Evolutionary conservation across 805 yeast species (phyloP).

Genomic region (Wickerhamia fluorescens): DNA sequence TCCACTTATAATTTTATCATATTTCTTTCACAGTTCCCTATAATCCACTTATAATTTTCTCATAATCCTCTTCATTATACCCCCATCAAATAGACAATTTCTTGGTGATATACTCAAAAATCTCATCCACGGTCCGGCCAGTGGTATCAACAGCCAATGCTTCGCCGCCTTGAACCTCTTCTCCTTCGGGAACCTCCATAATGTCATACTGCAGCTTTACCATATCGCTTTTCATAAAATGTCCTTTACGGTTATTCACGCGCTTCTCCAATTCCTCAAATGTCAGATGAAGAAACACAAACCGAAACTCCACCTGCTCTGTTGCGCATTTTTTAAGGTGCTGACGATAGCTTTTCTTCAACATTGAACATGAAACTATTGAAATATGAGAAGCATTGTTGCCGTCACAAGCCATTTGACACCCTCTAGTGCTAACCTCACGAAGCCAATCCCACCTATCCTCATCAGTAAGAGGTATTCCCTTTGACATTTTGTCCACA

Average conservation of each 20-base stretch:
- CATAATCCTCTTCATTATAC: too few species aligned
- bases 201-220: constrained; percentile 69
- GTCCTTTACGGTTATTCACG: constrained; percentile 59
- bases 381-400: constrained; percentile 19
- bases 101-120: constrained; percentile 18
- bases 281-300: constrained; percentile 62
- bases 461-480: constrained; percentile 77
- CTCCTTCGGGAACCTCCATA: constrained; percentile 59
- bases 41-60: too few species aligned
- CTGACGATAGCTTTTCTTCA: constrained; percentile 70
- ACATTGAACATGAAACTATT: constrained; percentile 78
- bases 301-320: constrained; percentile 37
- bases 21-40: too few species aligned
- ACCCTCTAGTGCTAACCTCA: constrained; percentile 37
- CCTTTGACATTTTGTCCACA: constrained; percentile 74
- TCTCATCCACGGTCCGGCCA: constrained; percentile 19
- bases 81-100: too few species aligned
- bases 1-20: too few species aligned
- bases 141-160: constrained; percentile 29
- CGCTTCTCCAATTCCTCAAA: constrained; percentile 55
- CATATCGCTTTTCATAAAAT: constrained; percentile 86
- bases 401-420: constrained; percentile 23
- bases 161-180: constrained; percentile 35
- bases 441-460: constrained; percentile 91
- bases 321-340: constrained; percentile 37